These are phyloP conservation scores for Geranomyces variabilis DNA, from an alignment of 192 early-diverging fungal species.

Conservation along the genomic window DNA sequence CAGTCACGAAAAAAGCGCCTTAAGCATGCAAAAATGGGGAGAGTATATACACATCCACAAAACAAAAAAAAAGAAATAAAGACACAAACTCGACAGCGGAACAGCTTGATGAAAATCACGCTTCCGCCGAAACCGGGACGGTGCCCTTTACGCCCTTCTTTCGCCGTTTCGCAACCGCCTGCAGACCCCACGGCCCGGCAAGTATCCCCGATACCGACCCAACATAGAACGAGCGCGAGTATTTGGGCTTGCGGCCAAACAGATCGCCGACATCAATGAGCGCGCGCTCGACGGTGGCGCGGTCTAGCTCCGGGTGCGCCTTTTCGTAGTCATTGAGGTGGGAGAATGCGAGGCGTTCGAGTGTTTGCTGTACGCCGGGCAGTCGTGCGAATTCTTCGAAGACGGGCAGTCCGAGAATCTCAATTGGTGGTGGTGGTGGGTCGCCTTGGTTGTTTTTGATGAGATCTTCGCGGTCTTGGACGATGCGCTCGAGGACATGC, in stretches of 20 bases:
- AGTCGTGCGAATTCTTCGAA: constrained; percentile 30
- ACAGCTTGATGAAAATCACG: too few species aligned
- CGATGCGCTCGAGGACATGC: constrained; percentile 16
- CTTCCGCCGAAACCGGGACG: too few species aligned
- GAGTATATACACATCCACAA: too few species aligned
- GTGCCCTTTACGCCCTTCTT: not conserved
- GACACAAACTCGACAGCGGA: too few species aligned
- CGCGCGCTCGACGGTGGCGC: constrained; percentile 13
- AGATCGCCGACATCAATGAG: constrained; percentile 15
- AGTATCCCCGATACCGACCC: constrained; percentile 10
- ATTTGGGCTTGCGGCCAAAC: constrained; percentile 22
- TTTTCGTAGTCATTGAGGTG: constrained; percentile 18
- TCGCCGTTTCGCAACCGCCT: not conserved
- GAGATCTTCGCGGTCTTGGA: constrained; percentile 8
- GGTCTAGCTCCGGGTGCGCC: constrained; percentile 28
- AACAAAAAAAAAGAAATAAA: too few species aligned
- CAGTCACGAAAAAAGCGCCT: not conserved
- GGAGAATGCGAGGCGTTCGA: constrained; percentile 27
- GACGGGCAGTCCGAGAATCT: constrained; percentile 29
- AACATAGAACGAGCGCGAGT: constrained; percentile 17
- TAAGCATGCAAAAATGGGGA: too few species aligned
- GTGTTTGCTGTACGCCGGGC: constrained; percentile 21
- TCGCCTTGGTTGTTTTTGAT: not conserved
- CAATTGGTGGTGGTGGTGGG: constrained; percentile 29
- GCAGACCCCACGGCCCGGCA: constrained; percentile 28